Evolutionary conservation across 352 stramenopile genomes (phyloP), one percentile per base, ranked within the genome.

Genomic region (Phytophthora crassamura): DNA sequence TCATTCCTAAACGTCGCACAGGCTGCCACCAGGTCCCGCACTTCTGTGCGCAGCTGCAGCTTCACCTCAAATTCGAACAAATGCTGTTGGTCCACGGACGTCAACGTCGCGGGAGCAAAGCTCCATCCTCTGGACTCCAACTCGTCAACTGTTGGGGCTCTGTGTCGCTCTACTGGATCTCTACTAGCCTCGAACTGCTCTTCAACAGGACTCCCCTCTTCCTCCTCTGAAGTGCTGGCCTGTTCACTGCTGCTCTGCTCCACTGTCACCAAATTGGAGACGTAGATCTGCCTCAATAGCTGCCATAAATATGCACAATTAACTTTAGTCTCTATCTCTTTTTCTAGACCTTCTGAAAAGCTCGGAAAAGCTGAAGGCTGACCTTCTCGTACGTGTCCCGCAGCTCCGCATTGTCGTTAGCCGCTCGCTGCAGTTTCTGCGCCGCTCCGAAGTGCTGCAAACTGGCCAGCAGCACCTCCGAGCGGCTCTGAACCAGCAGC

Each of bases 31-130:
- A 91, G 59, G 40, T 93, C 83, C 18, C 64, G 67, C 0, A 67
- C 61, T 28, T 60, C 72, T 11, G 76, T 86, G 14, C 78, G 67
- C 20, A 93, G 62, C 18, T 74, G 70, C 16, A 90, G 70, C 46
- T 86, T 89, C 47, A 93, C 84, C 57, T 95, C 78, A 59, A 93
- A 90, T 59, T 91, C 87, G 33, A 95, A 93, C 7, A 95, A 67
- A 42, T 70, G 70, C 54, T 95, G 83, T 33, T 93, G 84, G 55
- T 95, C 84, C 33, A 75, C 75, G 2, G 78, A 55, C 14, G 74
- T 65, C 22, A 95, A 68, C n/a, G 64, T 47, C 10, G 93, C 77
- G 0, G 38, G 59, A 6, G 87, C 71, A 50, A 90, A 91, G 0
- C 56, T 60, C 87, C 87, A 95, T 7, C 87, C 87, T 28, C 41